These are phyloP conservation scores for Mycosarcoma maydis DNA, from an alignment of 1,284 basidiomycete genomes.

Conservation along the genomic window DNA sequence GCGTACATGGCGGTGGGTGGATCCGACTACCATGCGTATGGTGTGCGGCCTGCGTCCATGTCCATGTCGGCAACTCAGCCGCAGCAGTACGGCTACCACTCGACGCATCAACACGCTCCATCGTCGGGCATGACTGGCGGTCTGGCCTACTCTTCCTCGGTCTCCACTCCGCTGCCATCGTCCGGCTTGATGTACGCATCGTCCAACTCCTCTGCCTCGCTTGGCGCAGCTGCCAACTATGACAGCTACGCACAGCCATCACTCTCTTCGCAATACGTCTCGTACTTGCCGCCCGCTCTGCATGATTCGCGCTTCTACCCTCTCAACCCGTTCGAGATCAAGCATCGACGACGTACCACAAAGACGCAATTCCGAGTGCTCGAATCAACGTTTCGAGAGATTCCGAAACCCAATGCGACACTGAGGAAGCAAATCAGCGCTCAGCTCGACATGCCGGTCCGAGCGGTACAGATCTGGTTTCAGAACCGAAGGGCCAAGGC, in stretches of 20 bases:
- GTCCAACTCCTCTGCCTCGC: slow-evolving; percentile 8
- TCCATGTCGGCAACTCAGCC: slow-evolving; percentile 3
- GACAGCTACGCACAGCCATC: not conserved
- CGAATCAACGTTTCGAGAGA: slow-evolving; percentile 55
- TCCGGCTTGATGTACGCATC: slow-evolving; percentile 21
- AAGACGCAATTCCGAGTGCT: slow-evolving; percentile 59
- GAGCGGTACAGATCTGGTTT: slow-evolving; percentile 60
- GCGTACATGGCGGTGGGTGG: slow-evolving; percentile 5
- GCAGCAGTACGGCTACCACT: not conserved
- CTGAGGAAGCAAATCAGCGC: slow-evolving; percentile 48
- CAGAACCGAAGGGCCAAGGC: slow-evolving; percentile 60
- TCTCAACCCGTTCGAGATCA: slow-evolving; percentile 60
- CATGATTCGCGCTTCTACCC: slow-evolving; percentile 39
- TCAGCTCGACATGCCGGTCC: slow-evolving; percentile 57
- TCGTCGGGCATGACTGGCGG: not conserved
- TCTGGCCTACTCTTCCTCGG: not conserved
- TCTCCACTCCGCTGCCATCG: slow-evolving; percentile 2
- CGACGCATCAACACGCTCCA: not conserved
- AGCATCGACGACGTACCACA: slow-evolving; percentile 58
- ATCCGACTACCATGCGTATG: slow-evolving; percentile 17
- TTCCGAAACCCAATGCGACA: slow-evolving; percentile 56
- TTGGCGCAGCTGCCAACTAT: slow-evolving; percentile 6
- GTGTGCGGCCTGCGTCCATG: slow-evolving; percentile 5
- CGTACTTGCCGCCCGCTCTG: slow-evolving; percentile 21
- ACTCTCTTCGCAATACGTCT: slow-evolving; percentile 18